Evolutionary conservation across 768 basidiomycete genomes (phyloP), one percentile per base, ranked within the genome.

Genomic region (Pilatotrama ljubarskyi): DNA sequence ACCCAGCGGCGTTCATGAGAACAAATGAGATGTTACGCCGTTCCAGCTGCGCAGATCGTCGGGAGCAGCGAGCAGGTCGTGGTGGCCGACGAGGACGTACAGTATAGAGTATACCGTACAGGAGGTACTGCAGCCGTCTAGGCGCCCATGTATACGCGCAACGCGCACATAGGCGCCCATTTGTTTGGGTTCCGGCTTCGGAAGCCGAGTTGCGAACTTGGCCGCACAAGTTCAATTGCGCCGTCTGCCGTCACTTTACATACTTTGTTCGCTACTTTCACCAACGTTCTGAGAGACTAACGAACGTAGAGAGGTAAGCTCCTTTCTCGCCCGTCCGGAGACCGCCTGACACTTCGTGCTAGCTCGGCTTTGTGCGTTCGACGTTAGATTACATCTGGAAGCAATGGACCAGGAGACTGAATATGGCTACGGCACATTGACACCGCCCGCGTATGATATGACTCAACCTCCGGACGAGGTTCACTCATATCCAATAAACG

Each of bases 401-500:
- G 24, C 37, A 5, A 50, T 61, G 52, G 17, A 40, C 17, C 14
- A 42, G 10, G 35, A 11, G 5, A 20, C 5, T 10, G 11, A 20
- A 7, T 7, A 13, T 15, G 42, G 13, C 35, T 32, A 55, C 25
- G 24, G 15, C 32, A 32, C 56, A 41, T 63, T 56, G 61, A 32
- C 51, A 11, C 61, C 61, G 2, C 61, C 61, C 5, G 52, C 22
- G 7, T 63, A 55, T 18, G 35, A 63, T 35, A 54, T 48, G 61
- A 22, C 24, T 14, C 40, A n/a, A 5, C 11, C 47, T 22, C 61
- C 61, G 20, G 26, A 32, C 2, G 18, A 42, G 20, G n/a, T 63
- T 14, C 36, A 48, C 32, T 49, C 56, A 7, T 43, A 47, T 24
- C 51, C 22, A 18, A 20, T 63, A 15, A 36, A 58, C 18, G 37